phyloP scores from a whole-genome alignment of 192 early-diverging fungal species.

The Paraglomus occultum region DNA sequence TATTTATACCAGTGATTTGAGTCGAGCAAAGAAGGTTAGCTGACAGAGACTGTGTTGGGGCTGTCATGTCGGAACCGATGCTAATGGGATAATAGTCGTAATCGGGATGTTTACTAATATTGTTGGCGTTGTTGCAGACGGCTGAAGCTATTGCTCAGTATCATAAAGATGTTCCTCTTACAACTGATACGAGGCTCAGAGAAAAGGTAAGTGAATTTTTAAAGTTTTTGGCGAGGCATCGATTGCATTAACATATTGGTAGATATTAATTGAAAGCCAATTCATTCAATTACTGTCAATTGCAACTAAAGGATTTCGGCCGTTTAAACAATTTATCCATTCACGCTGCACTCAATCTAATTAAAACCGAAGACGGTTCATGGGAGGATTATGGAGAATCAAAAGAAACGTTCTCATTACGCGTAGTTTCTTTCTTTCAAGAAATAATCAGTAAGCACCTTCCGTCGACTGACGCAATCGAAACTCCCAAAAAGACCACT shows the following conservation, averaged over 20 bases:
- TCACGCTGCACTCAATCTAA: conserved; percentile 14
- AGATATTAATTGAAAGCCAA: neutral
- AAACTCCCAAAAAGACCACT: neutral
- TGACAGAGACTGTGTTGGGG: neutral
- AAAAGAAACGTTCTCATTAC: conserved; percentile 12
- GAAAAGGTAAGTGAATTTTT: conserved; percentile 4
- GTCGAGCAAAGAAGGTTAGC: conserved; percentile 23
- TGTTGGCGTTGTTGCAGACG: conserved; percentile 1
- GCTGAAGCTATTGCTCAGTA: conserved; percentile 22
- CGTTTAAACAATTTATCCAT: conserved; percentile 17
- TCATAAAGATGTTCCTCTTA: conserved; percentile 15
- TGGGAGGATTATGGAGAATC: conserved; percentile 30
- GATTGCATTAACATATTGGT: too few relatives aligned
- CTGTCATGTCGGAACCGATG: too few relatives aligned
- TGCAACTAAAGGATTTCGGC: conserved; percentile 10
- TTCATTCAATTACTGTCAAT: neutral
- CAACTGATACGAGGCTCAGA: conserved; percentile 10
- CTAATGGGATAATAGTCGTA: too few relatives aligned
- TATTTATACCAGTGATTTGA: conserved; percentile 29
- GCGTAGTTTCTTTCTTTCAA: conserved; percentile 17
- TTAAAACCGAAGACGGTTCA: conserved; percentile 18
- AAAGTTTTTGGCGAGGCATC: neutral
- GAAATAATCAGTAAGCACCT: conserved; percentile 17
- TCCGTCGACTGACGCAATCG: neutral
- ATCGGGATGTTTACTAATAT: too few relatives aligned